Percentiles rank a stretch among this genome's conserved stretches.
These are phyloP conservation scores for Heliamphora pulchella DNA, from an alignment of 179 eudicot species.

Conservation along the genomic window DNA sequence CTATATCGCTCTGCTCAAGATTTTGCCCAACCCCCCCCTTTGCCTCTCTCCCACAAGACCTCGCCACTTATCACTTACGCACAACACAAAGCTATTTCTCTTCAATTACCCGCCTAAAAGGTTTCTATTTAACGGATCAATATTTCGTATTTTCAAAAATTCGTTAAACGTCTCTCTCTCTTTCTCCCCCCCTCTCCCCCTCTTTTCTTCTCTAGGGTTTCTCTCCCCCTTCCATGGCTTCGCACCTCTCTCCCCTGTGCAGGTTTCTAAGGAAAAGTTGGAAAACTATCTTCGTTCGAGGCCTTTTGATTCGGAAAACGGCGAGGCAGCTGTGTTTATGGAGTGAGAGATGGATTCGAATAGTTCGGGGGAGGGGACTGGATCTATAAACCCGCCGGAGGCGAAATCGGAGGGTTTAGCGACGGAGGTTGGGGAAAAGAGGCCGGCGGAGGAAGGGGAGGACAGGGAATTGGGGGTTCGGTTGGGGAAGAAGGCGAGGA, in stretches of 20 bases:
- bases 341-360: background rate
- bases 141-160: conserved; percentile 22
- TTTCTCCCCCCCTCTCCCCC: background rate
- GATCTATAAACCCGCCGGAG: conserved; percentile 8
- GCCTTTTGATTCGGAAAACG: background rate
- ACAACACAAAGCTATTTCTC: conserved; percentile 13
- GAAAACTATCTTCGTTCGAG: background rate
- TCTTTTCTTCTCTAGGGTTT: conserved; percentile 43
- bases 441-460: conserved; percentile 29
- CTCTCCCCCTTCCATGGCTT: conserved; percentile 24
- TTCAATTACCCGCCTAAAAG: conserved; percentile 45
- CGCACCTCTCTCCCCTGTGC: conserved; percentile 31
- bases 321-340: conserved; percentile 14
- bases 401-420: conserved; percentile 21
- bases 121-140: conserved; percentile 29
- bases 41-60: conserved; percentile 11
- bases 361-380: background rate
- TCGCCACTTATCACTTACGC: conserved; percentile 11
- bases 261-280: conserved; percentile 23
- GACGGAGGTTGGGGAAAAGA: conserved; percentile 29
- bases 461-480: conserved; percentile 17
- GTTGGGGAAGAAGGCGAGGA: conserved; percentile 25
- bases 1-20: conserved; percentile 15
- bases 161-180: background rate
- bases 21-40: conserved; percentile 16